phyloP scores from a whole-genome alignment of 2,329 filamentous ascomycete species.

The Davidsoniella eucalypti region DNA sequence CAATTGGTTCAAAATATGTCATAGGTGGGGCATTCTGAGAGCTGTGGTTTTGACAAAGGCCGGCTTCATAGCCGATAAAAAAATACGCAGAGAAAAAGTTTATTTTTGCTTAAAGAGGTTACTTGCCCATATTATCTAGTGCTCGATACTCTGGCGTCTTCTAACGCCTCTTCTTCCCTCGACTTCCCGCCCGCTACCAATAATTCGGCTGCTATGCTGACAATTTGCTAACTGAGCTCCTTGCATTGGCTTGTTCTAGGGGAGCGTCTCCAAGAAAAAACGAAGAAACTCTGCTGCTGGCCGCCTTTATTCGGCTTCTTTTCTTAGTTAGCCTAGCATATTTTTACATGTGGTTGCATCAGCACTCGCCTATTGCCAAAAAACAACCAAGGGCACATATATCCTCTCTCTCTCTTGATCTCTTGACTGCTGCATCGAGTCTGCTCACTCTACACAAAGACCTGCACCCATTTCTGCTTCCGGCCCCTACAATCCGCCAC shows the following conservation, averaged over 20 bases:
- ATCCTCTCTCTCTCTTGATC: no score
- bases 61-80: background rate
- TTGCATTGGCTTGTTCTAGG: no score
- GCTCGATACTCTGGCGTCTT: no score
- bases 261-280: no score
- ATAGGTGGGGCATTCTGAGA: constrained; percentile 4
- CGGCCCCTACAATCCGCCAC: constrained; percentile 9
- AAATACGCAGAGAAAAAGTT: background rate
- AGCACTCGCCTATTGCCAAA: background rate
- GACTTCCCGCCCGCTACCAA: no score
- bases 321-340: background rate
- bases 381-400: no score
- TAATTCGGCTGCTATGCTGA: no score
- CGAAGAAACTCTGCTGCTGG: background rate
- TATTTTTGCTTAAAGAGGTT: background rate
- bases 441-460: background rate
- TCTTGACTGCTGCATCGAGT: background rate
- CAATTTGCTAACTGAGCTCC: no score
- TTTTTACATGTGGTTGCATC: background rate
- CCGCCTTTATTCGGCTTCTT: background rate
- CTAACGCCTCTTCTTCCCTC: no score
- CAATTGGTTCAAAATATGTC: constrained; percentile 4
- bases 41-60: no score
- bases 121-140: no score
- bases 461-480: background rate